These are phyloP conservation scores for Multifurca ochricompacta DNA, from an alignment of 768 basidiomycete species.

Conservation along the genomic window DNA sequence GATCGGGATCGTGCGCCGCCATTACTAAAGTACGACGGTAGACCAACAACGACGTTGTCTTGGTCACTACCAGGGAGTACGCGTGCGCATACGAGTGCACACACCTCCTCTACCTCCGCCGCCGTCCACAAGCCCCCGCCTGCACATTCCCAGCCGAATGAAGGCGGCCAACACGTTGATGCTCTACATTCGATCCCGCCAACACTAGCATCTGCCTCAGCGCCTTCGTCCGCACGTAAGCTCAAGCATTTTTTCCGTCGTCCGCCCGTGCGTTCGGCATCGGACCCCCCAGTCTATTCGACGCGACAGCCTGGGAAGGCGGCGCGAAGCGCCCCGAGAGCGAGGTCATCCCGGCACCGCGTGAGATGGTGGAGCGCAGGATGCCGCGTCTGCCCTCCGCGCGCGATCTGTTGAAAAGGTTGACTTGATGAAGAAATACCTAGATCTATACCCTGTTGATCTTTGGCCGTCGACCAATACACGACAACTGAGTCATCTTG, in stretches of 20 bases:
- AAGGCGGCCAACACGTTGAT: background rate
- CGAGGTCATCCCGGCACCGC: conserved; percentile 6
- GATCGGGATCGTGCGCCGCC: too few relatives aligned
- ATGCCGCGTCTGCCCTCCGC: conserved; percentile 16
- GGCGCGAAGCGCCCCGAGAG: conserved; percentile 6
- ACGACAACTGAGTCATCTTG: too few relatives aligned
- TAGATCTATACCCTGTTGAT: background rate
- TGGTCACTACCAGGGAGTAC: background rate
- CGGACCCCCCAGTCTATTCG: conserved; percentile 7
- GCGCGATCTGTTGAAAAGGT: conserved; percentile 8
- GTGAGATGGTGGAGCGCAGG: conserved; percentile 5
- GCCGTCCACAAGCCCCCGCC: background rate
- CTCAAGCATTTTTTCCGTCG: conserved; percentile 14
- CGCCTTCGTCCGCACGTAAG: background rate
- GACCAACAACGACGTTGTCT: too few relatives aligned
- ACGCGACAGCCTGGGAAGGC: background rate
- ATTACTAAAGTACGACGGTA: too few relatives aligned
- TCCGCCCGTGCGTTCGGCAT: conserved; percentile 11
- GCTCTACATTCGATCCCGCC: background rate
- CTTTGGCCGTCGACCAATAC: background rate
- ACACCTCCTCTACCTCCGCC: too few relatives aligned
- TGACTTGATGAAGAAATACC: conserved; percentile 12
- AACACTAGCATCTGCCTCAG: background rate
- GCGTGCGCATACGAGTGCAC: too few relatives aligned
- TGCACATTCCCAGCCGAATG: background rate